phyloP scores from a whole-genome alignment of 441 rosid species.

The Caryocar brasiliense region DNA sequence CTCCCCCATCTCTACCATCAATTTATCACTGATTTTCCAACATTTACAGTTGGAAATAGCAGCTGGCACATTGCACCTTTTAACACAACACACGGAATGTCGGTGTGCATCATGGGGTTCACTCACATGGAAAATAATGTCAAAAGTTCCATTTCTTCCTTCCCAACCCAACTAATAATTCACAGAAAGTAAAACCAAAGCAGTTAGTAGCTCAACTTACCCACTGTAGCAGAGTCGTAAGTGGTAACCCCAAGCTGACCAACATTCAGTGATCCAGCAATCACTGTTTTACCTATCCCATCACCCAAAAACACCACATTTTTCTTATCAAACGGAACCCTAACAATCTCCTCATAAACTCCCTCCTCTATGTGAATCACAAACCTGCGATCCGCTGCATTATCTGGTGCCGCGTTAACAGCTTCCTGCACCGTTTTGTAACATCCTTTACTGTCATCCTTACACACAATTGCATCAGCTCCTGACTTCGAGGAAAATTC shows the following conservation, averaged over 20 bases:
- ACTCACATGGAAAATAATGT: too few species aligned
- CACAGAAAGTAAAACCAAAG: background rate
- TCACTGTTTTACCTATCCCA: conserved; percentile 78
- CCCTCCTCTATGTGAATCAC: conserved; percentile 63
- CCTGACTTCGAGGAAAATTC: conserved; percentile 39
- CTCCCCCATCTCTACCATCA: too few species aligned
- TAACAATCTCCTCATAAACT: conserved; percentile 67
- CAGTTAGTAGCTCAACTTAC: too few species aligned
- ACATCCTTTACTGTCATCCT: conserved; percentile 28
- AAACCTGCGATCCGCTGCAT: conserved; percentile 29
- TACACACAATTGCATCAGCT: conserved; percentile 59
- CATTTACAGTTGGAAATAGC: too few species aligned
- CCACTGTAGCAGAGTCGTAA: conserved; percentile 69
- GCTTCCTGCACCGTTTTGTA: conserved; percentile 72
- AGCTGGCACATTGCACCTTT: too few species aligned
- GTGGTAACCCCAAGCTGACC: conserved; percentile 60
- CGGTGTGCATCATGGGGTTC: too few species aligned
- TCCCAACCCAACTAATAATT: background rate
- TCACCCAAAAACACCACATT: conserved; percentile 78
- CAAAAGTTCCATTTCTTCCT: too few species aligned
- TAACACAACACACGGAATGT: too few species aligned
- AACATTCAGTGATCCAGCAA: conserved; percentile 53
- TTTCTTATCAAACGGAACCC: conserved; percentile 64
- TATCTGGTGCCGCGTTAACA: conserved; percentile 57
- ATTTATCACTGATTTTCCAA: too few species aligned